Percentiles rank a stretch among this genome's conserved stretches.
Conservation (phyloP, 768 basidiomycete genomes). For the Floccularia luteovirens region DNA sequence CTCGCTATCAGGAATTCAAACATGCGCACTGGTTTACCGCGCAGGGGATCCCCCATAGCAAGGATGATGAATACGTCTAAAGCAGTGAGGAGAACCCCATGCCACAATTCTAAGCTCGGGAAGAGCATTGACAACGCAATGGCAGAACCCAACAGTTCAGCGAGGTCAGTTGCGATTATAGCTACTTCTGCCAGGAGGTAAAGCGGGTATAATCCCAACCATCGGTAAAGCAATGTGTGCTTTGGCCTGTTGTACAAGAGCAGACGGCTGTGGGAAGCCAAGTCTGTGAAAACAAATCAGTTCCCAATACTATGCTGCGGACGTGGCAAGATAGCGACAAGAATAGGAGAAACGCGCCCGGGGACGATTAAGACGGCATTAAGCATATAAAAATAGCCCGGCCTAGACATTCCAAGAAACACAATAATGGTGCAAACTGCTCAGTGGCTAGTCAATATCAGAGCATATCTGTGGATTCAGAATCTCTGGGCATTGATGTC, state of each 20-base stretch:
- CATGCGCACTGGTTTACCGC: constrained; percentile 54
- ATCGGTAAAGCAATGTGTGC: constrained; percentile 48
- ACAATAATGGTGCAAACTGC: no score
- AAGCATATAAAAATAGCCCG: background rate
- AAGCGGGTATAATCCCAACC: constrained; percentile 56
- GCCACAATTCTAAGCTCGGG: constrained; percentile 62
- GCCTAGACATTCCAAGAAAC: background rate
- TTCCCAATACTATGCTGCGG: background rate
- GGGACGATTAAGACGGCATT: background rate
- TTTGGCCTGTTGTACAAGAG: constrained; percentile 58
- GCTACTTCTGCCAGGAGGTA: constrained; percentile 61
- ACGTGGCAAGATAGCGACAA: constrained; percentile 3
- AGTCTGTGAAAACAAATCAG: constrained; percentile 23
- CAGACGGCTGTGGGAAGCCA: constrained; percentile 53
- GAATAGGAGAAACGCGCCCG: constrained; percentile 5
- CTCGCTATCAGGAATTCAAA: constrained; percentile 62
- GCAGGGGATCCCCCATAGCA: constrained; percentile 61
- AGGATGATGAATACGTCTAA: constrained; percentile 67
- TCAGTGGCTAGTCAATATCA: no score
- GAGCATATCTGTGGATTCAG: background rate
- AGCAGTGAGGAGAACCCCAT: constrained; percentile 61
- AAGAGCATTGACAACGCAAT: constrained; percentile 76
- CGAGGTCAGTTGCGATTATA: constrained; percentile 73
- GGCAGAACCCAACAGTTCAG: constrained; percentile 76
- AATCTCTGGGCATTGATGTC: background rate